phyloP scores from a whole-genome alignment of 768 basidiomycete genomes.

The Dictyophora rubrovolvata region DNA sequence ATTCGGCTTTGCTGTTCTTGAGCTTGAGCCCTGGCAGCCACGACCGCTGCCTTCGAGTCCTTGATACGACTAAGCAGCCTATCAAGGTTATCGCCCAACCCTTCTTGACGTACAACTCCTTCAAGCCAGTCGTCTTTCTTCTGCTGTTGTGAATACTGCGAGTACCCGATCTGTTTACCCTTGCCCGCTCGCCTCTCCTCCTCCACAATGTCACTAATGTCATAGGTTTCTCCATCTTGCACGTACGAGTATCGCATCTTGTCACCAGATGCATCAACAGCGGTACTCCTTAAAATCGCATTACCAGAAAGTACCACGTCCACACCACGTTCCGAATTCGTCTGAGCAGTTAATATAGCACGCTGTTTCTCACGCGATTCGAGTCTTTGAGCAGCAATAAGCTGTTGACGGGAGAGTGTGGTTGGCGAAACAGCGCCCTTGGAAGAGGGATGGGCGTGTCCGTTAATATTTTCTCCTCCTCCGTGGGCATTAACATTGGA shows the following conservation, averaged over 20 bases:
- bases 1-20: neutral
- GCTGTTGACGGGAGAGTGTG: conserved; percentile 66
- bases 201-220: conserved; percentile 89
- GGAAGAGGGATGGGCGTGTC: neutral
- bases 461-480: neutral
- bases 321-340: conserved; percentile 77
- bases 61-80: conserved; percentile 69
- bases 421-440: neutral
- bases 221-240: conserved; percentile 84
- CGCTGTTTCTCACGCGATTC: conserved; percentile 78
- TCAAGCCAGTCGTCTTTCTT: conserved; percentile 48
- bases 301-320: conserved; percentile 83
- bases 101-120: conserved; percentile 52
- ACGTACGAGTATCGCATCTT: conserved; percentile 90
- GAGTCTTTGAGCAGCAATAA: conserved; percentile 88
- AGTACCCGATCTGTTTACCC: conserved; percentile 16
- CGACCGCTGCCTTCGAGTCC: conserved; percentile 37
- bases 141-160: neutral
- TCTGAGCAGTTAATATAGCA: conserved; percentile 74
- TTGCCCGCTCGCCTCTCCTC: conserved; percentile 56
- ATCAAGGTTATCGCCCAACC: conserved; percentile 58
- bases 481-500: neutral
- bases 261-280: conserved; percentile 59
- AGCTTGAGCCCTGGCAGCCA: neutral
- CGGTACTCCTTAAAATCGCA: conserved; percentile 67